These are phyloP conservation scores for Didymosphaeria variabile DNA, from an alignment of 2,329 filamentous ascomycete species.

Conservation along the genomic window DNA sequence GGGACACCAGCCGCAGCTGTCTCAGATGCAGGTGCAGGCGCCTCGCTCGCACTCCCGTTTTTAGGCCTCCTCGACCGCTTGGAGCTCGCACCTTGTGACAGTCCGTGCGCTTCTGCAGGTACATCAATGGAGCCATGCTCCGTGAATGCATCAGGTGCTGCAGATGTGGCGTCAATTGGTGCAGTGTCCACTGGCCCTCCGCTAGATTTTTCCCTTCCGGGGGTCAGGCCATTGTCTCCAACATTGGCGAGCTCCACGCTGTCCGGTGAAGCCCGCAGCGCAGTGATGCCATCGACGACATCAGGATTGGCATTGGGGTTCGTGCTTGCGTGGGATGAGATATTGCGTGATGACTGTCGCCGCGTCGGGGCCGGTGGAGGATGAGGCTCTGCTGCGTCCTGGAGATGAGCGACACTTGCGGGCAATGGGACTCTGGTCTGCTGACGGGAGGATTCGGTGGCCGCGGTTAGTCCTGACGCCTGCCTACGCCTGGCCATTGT, in stretches of 20 bases:
- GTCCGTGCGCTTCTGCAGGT: conserved; percentile 23
- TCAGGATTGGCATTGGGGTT: conserved; percentile 51
- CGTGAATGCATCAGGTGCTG: conserved; percentile 27
- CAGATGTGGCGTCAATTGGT: conserved; percentile 24
- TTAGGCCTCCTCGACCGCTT: conserved; percentile 18
- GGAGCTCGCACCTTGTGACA: conserved; percentile 15
- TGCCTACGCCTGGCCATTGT: conserved; percentile 42
- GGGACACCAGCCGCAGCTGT: conserved; percentile 25
- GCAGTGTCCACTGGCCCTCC: conserved; percentile 23
- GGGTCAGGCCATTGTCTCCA: conserved; percentile 17
- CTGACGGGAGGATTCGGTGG: conserved; percentile 20
- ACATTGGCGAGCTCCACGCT: conserved; percentile 33
- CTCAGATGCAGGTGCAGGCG: conserved; percentile 19
- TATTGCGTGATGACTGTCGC: conserved; percentile 35
- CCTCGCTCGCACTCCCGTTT: conserved; percentile 11
- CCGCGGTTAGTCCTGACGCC: conserved; percentile 33
- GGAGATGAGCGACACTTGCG: conserved; percentile 26
- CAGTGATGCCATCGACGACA: conserved; percentile 53
- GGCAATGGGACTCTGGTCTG: conserved; percentile 16
- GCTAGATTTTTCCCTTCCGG: conserved; percentile 13
- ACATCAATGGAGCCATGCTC: conserved; percentile 27
- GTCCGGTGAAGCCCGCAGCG: conserved; percentile 56
- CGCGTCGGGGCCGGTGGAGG: conserved; percentile 35
- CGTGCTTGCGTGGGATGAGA: conserved; percentile 29
- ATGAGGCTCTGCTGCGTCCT: conserved; percentile 32